Evolutionary conservation across 2,329 filamentous ascomycete genomes (phyloP), one percentile per base, ranked within the genome.

Genomic region (Penicillium sp.): DNA sequence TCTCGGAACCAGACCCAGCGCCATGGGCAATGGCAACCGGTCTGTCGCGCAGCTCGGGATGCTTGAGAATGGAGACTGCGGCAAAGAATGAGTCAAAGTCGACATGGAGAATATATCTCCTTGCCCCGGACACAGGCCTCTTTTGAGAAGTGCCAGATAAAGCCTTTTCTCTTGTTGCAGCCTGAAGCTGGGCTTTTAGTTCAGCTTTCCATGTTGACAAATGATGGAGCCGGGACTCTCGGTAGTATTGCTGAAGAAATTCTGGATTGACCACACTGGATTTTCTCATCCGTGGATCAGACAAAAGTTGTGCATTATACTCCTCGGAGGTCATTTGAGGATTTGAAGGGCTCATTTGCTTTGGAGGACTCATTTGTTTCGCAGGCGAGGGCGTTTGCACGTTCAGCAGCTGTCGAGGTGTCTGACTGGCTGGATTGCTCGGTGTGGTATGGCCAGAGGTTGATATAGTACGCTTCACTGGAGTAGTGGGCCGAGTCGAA

Each of bases 51-150:
- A 86, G 88, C 19, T 96, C 87, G 0, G 94, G 92, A 24, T 87
- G 82, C 55, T 87, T 89, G 67, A 92, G 92, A 18, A 89, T 76
- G 0, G 95, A 97, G 0, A 99, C 91, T 0, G 96, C 91, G 59
- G 93, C 96, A 75, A 99, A 99, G 78, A 99, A 99, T 75, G 92
- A 95, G 77, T 99, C 96, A 73, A 99, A 99, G 72, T 99, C 95
- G 33, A 99, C 92, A 69, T 99, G 95, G 70, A 99, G 85, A 54
- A 99, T 84, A 68, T 98, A 99, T 52, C 90, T 81, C 60, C 93
- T 83, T 3, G 87, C 78, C 0, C 89, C 90, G 13, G 84, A 80
- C 27, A 82, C 81, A 43, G 82, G 81, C 68, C 87, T 83, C 58
- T 79, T 79, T 81, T 65, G 79, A 6, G 63, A 73, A 67, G 72